Conservation (phyloP, 768 basidiomycete species). For the Pleurotus sapidus region DNA sequence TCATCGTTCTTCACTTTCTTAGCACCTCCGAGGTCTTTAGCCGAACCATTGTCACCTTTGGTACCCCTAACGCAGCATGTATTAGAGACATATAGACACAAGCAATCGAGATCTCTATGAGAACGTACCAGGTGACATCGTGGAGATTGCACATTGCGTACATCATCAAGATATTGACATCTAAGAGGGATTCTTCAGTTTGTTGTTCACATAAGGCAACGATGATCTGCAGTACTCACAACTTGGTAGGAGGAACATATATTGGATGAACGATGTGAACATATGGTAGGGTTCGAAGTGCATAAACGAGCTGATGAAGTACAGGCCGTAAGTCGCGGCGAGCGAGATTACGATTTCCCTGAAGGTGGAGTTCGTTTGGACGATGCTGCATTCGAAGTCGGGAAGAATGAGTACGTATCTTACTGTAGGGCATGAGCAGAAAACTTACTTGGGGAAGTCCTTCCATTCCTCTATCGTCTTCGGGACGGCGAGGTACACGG, state of each 20-base stretch:
- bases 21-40: conserved; percentile 87
- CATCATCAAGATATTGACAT: conserved; percentile 89
- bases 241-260: conserved; percentile 85
- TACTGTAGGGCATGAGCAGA: neutral
- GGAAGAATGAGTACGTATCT: conserved; percentile 10
- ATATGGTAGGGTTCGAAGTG: conserved; percentile 97
- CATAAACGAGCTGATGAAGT: conserved; percentile 83
- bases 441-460: conserved; percentile 61
- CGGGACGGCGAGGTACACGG: conserved; percentile 82
- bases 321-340: conserved; percentile 76
- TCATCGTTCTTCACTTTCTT: conserved; percentile 85
- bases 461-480: conserved; percentile 76
- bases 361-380: conserved; percentile 65
- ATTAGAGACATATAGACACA: neutral
- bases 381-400: conserved; percentile 36
- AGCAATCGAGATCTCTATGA: neutral
- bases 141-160: conserved; percentile 94
- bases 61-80: conserved; percentile 59
- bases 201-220: neutral
- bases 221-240: conserved; percentile 35
- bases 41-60: conserved; percentile 85
- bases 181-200: conserved; percentile 22
- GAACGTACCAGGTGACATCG: conserved; percentile 69
- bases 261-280: conserved; percentile 90
- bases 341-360: conserved; percentile 85